Percentiles rank a stretch among this genome's conserved stretches.
phyloP scores from a whole-genome alignment of 257 asterid species.

The Capsicum chinense region DNA sequence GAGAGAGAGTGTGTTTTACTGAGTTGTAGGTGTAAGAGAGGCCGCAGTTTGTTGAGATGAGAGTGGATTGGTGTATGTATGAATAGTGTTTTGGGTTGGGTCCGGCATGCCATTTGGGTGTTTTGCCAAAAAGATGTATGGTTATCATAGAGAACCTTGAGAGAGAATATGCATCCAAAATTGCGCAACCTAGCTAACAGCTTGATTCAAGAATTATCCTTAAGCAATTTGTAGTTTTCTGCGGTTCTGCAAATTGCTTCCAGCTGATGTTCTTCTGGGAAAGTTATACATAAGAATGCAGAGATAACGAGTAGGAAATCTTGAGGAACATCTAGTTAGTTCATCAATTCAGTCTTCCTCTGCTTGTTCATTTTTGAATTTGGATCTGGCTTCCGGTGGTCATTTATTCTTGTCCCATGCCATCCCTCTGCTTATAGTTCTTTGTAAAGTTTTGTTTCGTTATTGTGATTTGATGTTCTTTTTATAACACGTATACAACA shows the following conservation, averaged over 20 bases:
- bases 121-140: background rate
- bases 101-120: background rate
- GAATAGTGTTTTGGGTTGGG: background rate
- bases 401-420: background rate
- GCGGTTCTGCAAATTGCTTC: background rate
- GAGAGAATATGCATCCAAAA: background rate
- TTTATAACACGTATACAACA: too few relatives aligned
- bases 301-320: background rate
- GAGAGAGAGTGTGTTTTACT: background rate
- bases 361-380: background rate
- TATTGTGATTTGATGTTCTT: background rate
- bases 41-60: background rate
- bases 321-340: background rate
- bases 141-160: too few relatives aligned
- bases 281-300: background rate
- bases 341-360: background rate
- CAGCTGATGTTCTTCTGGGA: background rate
- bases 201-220: background rate
- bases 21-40: background rate
- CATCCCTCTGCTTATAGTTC: background rate
- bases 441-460: background rate
- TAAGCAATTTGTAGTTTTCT: background rate
- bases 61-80: background rate
- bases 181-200: background rate
- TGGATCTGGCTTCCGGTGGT: background rate